Evolutionary conservation across 352 stramenopile species (phyloP), one percentile per base, ranked within the genome.

Genomic region (Globisporangium cederbergense): DNA sequence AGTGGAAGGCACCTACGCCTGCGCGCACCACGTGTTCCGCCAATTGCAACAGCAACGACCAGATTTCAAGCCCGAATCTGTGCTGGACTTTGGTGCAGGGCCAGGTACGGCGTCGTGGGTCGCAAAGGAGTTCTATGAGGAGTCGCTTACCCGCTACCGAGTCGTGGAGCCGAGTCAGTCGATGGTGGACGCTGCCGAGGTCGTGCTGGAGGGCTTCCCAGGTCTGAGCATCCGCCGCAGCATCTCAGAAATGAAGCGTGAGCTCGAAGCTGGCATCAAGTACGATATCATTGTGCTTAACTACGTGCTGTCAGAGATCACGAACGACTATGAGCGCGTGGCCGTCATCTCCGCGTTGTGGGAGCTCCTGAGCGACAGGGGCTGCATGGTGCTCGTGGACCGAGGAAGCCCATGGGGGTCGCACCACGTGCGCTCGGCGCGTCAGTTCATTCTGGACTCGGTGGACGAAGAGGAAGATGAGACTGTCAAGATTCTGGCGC

Each of bases 121-220:
- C 45, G 82, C 83, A 13, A 90, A 89, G 40, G 70, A 86, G 22
- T 85, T 91, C 45, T 96, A 78, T 36, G 73, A 75, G 25, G 71
- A 86, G 5, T 84, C 80, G 45, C 55, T 94, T 43, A 65, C 73
- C 25, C 77, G 79, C 28, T 94, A 90, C 55, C 82, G 85, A 28
- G 68, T 96, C 18, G 73, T 96, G 49, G 87, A 96, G 62, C 84
- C 87, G 40, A 94, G 85, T 56, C 87, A 96, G 62, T 93, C 85
- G 42, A 96, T 96, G 87, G 68, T 91, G 32, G 85, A 96, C 65
- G 87, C 86, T 0, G 81, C 84, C 0, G 69, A 90, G 53, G 76
- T 88, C 43, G 43, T 93, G 60, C 69, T 95, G 9, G 80, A 91
- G 51, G 84, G 74, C 7, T 95, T 95, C 62, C 74, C 79, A 7